Base-by-base conservation (phyloP, 2,329 filamentous ascomycete species). In the Venturia nashicola region DNA sequence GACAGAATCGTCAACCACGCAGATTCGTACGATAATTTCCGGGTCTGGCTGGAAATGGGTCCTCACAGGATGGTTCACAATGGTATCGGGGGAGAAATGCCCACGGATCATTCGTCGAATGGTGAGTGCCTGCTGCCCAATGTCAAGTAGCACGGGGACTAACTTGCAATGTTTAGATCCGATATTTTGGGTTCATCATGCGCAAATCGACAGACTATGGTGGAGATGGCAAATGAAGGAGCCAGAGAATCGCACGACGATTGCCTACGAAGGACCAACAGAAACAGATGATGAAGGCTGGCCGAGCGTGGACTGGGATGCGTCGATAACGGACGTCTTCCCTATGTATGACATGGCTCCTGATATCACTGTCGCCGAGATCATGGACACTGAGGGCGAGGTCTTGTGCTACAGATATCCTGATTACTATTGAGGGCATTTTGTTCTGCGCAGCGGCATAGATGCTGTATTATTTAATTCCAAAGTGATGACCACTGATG, bases 181-280 rank as follows among this genome's bases (percentile, higher is more conserved):
- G 11, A 27, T 60, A 40, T 65, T 65, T 34, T 65, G 16, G n/a
- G 27, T 65, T 18, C 64, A 65, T 34, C 64, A 65, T 54, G 62
- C 64, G 27, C 32, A 59, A 23, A 43, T 65, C 39, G 64, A 65
- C n/a, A 51, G 64, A 42, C 12, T 65, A 8, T 65, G 51, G 46
- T 42, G 46, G 39, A 64, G 59, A 39, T 65, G 64, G 64, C 64
- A 65, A 27, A 39, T 27, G 23, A 62, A 60, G n/a, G 54, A 65
- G 32, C 59, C 59, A n/a, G 40, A 27, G 5, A 43, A 61, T 32
- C 59, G 59, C 36, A 61, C 59, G 9, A 61, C 51, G 7, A 57
- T 57, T 36, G 51, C 51, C 6, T 57, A 57, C 18, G 51, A 57
- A 36, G 51, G 51, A n/a, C 14, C 51, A 34, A 57, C 51, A 18